A percentile compares a stretch with the other conserved stretches of the same genome.
phyloP scores from a whole-genome alignment of 1,284 basidiomycete genomes.

The Porodaedalea pini region DNA sequence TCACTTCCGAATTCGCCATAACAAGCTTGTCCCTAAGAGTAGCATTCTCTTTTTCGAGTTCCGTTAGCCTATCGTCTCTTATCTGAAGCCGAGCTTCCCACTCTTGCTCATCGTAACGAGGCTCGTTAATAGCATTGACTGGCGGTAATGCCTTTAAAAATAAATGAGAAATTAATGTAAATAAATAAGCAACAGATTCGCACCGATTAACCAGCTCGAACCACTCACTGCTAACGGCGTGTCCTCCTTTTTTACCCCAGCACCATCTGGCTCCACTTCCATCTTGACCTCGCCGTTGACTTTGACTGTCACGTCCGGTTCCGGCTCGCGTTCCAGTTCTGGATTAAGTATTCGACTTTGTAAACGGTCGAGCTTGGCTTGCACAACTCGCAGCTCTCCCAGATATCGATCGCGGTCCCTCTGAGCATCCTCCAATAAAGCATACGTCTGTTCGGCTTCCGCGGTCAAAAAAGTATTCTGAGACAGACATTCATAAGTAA shows the following conservation, averaged over 20 bases:
- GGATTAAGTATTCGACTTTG: slow-evolving; percentile 58
- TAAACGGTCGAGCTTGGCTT: slow-evolving; percentile 71
- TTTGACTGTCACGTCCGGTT: slow-evolving; percentile 36
- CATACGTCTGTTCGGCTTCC: slow-evolving; percentile 56
- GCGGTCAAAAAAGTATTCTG: slow-evolving; percentile 46
- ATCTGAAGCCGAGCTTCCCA: slow-evolving; percentile 3
- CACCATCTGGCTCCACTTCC: slow-evolving; percentile 33
- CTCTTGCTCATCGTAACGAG: slow-evolving; percentile 3
- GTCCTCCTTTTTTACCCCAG: slow-evolving; percentile 4
- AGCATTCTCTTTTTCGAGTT: slow-evolving; percentile 10
- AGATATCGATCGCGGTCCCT: slow-evolving; percentile 52
- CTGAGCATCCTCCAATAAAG: slow-evolving; percentile 54
- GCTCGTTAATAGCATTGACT: background rate
- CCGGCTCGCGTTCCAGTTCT: slow-evolving; percentile 35
- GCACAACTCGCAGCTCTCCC: slow-evolving; percentile 56
- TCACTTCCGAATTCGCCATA: slow-evolving; percentile 19
- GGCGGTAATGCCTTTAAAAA: background rate
- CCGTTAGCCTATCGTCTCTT: slow-evolving; percentile 3
- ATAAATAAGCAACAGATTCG: slow-evolving; percentile 46
- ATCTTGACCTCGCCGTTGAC: slow-evolving; percentile 47
- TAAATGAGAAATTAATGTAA: background rate
- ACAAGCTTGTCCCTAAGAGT: slow-evolving; percentile 17
- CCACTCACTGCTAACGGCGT: slow-evolving; percentile 46
- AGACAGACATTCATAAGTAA: slow-evolving; percentile 39
- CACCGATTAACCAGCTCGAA: slow-evolving; percentile 64